A percentile compares a stretch with the other conserved stretches of the same genome.
Evolutionary conservation across 805 yeast genomes (phyloP).

Genomic region (Tetrapisispora taiwanensis): DNA sequence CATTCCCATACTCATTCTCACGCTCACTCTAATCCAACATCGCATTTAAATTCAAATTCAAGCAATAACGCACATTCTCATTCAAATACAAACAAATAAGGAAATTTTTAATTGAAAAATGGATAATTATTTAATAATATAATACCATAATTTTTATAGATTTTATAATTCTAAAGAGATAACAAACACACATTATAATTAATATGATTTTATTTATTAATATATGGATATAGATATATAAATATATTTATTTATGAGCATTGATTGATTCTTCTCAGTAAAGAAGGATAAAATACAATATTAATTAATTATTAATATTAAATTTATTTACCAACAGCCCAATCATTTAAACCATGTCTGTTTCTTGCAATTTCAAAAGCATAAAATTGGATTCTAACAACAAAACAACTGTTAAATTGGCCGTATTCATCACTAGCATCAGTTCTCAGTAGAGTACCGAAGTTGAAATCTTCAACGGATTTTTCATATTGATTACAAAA

Average conservation of each 20-base stretch:
- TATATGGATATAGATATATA: too few relatives aligned
- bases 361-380: constrained; percentile 93
- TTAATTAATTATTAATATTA: too few relatives aligned
- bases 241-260: too few relatives aligned
- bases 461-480: constrained; percentile 78
- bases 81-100: neutral
- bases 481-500: constrained; percentile 77
- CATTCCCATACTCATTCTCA: neutral
- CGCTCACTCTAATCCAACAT: constrained; percentile 5
- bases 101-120: too few relatives aligned
- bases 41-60: too few relatives aligned
- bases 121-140: too few relatives aligned
- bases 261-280: too few relatives aligned
- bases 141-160: too few relatives aligned
- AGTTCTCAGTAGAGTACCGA: constrained; percentile 86
- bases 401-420: constrained; percentile 78
- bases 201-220: too few relatives aligned
- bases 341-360: constrained; percentile 81
- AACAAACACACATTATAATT: too few relatives aligned
- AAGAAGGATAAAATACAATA: too few relatives aligned
- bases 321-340: constrained; percentile 44
- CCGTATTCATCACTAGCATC: constrained; percentile 63
- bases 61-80: constrained; percentile 10
- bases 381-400: constrained; percentile 86
- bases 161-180: too few relatives aligned